phyloP scores from a whole-genome alignment of 192 early-diverging fungal species.

The Backusella australiensis region DNA sequence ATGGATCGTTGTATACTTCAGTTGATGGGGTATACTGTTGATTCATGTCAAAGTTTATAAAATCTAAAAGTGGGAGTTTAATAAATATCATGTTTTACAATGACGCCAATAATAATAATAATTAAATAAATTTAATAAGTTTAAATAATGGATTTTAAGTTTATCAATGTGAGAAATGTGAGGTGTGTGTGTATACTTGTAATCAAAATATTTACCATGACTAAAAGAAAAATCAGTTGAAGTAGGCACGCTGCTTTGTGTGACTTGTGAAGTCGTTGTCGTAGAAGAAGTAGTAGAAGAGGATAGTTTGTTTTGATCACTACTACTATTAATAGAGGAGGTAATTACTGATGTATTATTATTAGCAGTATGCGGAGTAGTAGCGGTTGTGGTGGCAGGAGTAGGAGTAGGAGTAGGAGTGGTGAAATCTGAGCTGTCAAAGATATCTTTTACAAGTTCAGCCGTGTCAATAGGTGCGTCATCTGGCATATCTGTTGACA shows the following conservation, averaged over 20 bases:
- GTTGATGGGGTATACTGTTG: conserved; percentile 7
- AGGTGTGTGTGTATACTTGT: no score
- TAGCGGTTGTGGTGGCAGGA: neutral
- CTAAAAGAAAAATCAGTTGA: conserved; percentile 7
- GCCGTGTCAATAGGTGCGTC: conserved; percentile 10
- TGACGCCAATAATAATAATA: neutral
- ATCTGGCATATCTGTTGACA: conserved; percentile 6
- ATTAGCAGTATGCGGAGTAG: neutral
- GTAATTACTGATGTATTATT: neutral
- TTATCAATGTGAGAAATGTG: neutral
- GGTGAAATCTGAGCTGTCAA: conserved; percentile 2
- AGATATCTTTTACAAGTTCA: conserved; percentile 8
- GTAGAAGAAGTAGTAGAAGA: neutral
- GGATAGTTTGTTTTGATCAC: neutral
- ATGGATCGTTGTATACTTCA: conserved; percentile 1
- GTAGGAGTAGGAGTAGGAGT: neutral
- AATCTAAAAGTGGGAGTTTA: neutral
- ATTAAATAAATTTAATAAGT: neutral
- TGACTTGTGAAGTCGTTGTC: neutral
- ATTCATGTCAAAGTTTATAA: conserved; percentile 6
- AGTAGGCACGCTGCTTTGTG: neutral
- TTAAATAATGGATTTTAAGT: neutral
- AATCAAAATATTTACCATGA: neutral
- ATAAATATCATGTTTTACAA: neutral
- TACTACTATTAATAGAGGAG: neutral